Evolutionary conservation across 164 flowering plant genomes (phyloP), one percentile per base, ranked within the genome.

Genomic region (Sedum album): DNA sequence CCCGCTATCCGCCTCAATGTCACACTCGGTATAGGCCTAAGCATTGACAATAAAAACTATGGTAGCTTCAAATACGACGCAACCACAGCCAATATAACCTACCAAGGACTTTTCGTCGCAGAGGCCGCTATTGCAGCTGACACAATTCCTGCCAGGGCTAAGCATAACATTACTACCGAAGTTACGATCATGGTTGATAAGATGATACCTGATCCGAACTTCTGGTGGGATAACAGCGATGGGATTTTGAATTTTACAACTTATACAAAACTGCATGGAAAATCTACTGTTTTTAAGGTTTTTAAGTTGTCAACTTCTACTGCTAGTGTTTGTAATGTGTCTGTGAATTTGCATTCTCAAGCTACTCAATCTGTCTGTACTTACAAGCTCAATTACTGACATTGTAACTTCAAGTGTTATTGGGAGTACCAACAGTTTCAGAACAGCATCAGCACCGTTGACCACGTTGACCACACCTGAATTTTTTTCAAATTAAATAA

Each of bases 211-310:
- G 69, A 60, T 64, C 70, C 75, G 21, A 3, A 60, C 41, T 81
- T 81, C 64, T 15, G 4, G 71, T 5, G 0, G 1, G 86, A 81
- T 35, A 7, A 73, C 14, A 3, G 0, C 2, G 21, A 17, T 10
- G 81, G 85, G 25, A 28, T 73, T 1, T 36, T 84, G 42, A 81
- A 76, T 61, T 78, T 82, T n/a, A 78, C 85, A 1, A 70, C 84
- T 0, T 41, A 67, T 0, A 66, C 77, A 2, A 73, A 69, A 4
- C 36, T 82, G 69, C 51, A 72, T 44, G 85, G 86, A 11, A 79
- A 76, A 65, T 83, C 73, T 7, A 72, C 42, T 9, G 10, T 77
- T 28, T 44, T 83, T 6, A 80, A 80, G 31, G 35, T 82, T 25
- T 18, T 79, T 38, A 79, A 81, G 70, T 1, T 63, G 20, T 62